Conservation (phyloP, 441 rosid species). For the Gossypium schwendimanii region DNA sequence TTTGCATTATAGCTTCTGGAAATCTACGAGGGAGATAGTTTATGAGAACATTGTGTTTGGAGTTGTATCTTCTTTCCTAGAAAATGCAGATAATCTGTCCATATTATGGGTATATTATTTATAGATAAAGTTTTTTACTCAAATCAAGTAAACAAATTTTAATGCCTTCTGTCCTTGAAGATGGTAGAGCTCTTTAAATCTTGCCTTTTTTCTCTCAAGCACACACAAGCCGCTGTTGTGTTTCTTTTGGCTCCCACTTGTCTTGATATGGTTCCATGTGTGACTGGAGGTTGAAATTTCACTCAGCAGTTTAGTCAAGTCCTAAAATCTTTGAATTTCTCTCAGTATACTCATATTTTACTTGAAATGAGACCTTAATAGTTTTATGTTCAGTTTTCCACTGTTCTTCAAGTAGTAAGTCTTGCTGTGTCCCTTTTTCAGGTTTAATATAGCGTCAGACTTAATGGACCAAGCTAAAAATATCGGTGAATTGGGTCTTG, state of each 20-base stretch:
- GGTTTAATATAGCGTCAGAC: slow-evolving; percentile 96
- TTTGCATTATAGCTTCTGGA: not conserved
- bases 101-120: not conserved
- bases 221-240: not conserved
- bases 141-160: not conserved
- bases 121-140: not conserved
- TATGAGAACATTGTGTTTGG: not conserved
- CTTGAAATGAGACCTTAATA: not conserved
- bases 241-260: slow-evolving; percentile 10
- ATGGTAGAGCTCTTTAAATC: not conserved
- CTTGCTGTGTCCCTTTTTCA: slow-evolving; percentile 22
- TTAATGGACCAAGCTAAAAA: slow-evolving; percentile 67
- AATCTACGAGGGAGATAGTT: not conserved
- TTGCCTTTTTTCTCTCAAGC: not conserved
- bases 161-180: not conserved
- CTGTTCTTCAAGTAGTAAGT: slow-evolving; percentile 13
- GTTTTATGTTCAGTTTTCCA: slow-evolving; percentile 9
- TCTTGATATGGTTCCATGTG: slow-evolving; percentile 2
- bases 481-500: slow-evolving; percentile 73
- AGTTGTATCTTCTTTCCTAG: not conserved
- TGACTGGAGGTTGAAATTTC: slow-evolving; percentile 11
- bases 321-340: not conserved
- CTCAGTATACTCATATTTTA: not conserved
- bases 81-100: not conserved
- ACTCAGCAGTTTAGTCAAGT: slow-evolving; percentile 3